phyloP scores from a whole-genome alignment of 176 grass and related monocot genomes.

The Carex kokanica region DNA sequence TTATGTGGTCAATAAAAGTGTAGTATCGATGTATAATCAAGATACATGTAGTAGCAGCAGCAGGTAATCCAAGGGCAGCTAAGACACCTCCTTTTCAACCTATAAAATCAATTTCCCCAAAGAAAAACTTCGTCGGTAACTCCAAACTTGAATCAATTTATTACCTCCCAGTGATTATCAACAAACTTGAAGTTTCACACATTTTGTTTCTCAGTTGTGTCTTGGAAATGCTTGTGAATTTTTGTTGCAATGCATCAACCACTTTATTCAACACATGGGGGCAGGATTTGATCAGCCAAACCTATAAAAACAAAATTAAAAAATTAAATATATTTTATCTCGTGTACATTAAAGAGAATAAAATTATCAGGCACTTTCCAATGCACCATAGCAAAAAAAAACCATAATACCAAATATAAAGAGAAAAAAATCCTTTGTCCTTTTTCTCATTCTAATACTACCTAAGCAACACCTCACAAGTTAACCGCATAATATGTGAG shows the following conservation, averaged over 20 bases:
- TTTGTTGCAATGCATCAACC: constrained; percentile 65
- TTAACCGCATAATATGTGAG: not conserved
- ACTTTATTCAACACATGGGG: constrained; percentile 69
- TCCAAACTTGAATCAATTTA: constrained; percentile 26
- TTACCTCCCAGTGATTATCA: constrained; percentile 84
- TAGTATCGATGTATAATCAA: constrained; percentile 7
- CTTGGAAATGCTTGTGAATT: constrained; percentile 55
- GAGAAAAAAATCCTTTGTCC: not conserved
- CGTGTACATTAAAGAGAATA: not conserved
- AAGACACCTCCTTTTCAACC: constrained; percentile 79
- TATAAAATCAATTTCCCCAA: constrained; percentile 32
- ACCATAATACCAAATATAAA: not conserved
- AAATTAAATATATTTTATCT: constrained; percentile 23
- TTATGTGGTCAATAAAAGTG: not conserved
- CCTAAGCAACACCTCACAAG: not conserved
- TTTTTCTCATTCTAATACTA: not conserved
- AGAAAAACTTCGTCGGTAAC: not conserved
- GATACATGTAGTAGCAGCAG: constrained; percentile 33
- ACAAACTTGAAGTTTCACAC: constrained; percentile 76
- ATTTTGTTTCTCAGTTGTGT: constrained; percentile 71
- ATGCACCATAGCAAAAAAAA: not conserved
- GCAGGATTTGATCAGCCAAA: constrained; percentile 61
- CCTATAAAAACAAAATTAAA: constrained; percentile 38
- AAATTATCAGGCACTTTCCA: not conserved
- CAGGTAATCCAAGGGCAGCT: constrained; percentile 60